Base-by-base conservation (phyloP, 176 grass and related monocot genomes). In the Oryza punctata region DNA sequence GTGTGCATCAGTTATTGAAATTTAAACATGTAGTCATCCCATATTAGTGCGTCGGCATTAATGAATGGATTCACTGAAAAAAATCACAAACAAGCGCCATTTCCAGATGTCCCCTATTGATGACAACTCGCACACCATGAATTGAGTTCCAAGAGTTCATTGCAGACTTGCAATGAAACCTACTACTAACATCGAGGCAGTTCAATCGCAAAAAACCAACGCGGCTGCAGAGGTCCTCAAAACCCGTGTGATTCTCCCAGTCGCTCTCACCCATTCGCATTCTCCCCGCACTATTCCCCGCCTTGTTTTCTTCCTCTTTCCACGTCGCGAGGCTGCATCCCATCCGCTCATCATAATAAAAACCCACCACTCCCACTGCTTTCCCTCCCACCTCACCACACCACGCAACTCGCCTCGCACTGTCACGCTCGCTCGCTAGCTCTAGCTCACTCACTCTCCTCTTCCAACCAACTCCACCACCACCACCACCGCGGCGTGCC, bases 311-410 rank as follows among this genome's bases (percentile, higher is more conserved):
- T 33, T 4, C 18, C 71, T 75, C 78, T 73, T 69, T 90, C 44
- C 79, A 79, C 68, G 49, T 52, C 50, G 6, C 50, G 13, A 18
- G 3, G 0, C 52, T 6, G 57, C 6, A 8, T 87, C 46, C 80
- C 86, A 35, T 79, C 70, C 5, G 21, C 77, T 44, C 84, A 90
- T 84, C 89, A 84, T 91, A 90, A 84, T 90, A 91, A 91, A 90
- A n/a, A 0, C 77, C 52, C 52, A 41, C 88, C 77, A 2, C 75
- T 50, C 80, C 84, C 84, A 25, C 80, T 40, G 24, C 82, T 12
- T 5, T 65, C 49, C 57, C 82, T 77, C 65, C 21, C 88, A 82
- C 54, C 73, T 6, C 73, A 78, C 29, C 73, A 4, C 49, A 43
- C 33, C 68, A 4, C 63, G 52, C 47, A 35, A 68, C 27, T 50